These are phyloP conservation scores for Thelephora ganbajun DNA, from an alignment of 768 basidiomycete species.

Conservation along the genomic window DNA sequence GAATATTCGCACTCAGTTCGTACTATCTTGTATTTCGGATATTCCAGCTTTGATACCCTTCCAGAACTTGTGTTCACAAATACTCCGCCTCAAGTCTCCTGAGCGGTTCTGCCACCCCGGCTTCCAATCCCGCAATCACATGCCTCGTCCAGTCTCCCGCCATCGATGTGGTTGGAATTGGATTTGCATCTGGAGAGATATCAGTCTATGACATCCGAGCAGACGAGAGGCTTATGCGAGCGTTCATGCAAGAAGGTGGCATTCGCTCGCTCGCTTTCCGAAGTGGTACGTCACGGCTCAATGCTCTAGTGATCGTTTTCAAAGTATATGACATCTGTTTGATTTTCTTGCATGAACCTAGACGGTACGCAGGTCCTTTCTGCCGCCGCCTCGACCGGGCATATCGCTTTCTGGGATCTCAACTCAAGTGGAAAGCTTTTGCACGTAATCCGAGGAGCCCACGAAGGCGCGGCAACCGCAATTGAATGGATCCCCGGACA, in stretches of 20 bases:
- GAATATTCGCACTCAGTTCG: conserved; percentile 79
- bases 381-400: conserved; percentile 73
- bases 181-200: conserved; percentile 77
- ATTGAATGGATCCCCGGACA: conserved; percentile 92
- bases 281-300: conserved; percentile 38
- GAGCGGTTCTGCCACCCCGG: conserved; percentile 15
- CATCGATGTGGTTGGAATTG: conserved; percentile 91
- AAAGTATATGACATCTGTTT: too few species aligned
- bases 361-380: conserved; percentile 85
- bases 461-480: conserved; percentile 72
- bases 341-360: conserved; percentile 14
- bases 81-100: conserved; percentile 47
- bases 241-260: conserved; percentile 83
- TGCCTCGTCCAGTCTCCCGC: conserved; percentile 84
- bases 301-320: neutral
- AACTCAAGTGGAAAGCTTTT: conserved; percentile 68
- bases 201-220: conserved; percentile 82
- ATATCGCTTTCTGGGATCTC: conserved; percentile 90
- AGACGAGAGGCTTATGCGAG: conserved; percentile 77
- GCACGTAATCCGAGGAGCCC: conserved; percentile 78
- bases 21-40: conserved; percentile 2
- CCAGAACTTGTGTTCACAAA: conserved; percentile 71
- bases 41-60: neutral
- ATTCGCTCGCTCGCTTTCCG: conserved; percentile 72
- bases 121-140: conserved; percentile 42